Base-by-base conservation (phyloP, 73 alveolate species). In the Stentor coeruleus region DNA sequence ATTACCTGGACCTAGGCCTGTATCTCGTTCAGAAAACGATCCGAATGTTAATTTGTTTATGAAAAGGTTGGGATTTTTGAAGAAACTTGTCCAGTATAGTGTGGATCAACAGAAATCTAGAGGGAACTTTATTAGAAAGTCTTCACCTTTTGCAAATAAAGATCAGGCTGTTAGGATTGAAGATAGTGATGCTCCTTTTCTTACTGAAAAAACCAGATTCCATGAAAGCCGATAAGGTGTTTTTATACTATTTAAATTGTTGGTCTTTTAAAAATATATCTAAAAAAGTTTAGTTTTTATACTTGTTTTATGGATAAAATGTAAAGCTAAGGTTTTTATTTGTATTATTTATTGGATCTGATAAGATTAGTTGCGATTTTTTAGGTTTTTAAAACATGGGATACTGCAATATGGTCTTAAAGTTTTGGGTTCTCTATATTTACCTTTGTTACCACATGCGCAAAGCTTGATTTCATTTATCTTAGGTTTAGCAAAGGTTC, bases 51-150 rank as follows among this genome's bases (percentile, higher is more conserved):
- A 37, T 15, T 15, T 66, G 40, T 31, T 26, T 66, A 26, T 66
- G 39, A 66, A 66, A 66, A 20, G 79, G n/a, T 40, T 66, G 1
- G 79, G 40, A 20, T 66, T 66, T 66, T 66, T 66, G 37, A 66
- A 66, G 37, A 66, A 66, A 33, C 40, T 66, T 26, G 37, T 66
- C 39, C 79, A 66, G 33, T 66, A 20, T 33, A 66, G 37, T 40
- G 79, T 20, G n/a, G 79, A 66, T 26, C 79, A 49, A 20, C 66
- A 49, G 20, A 49, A 49, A 49, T 11, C 66, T 20, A 6, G 66
- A 49, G 66, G 66, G 28, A 49, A 49, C 66, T 49, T 11, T 20
- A 49, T 49, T 20, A 6, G 66, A 20, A 49, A 49, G 66, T 49
- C 66, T 49, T 49, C 66, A 11, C 66, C 66, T 20, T 49, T 49